Percentiles rank a stretch among this genome's conserved stretches.
Conservation (phyloP, 768 basidiomycete genomes). For the Podaxis sp. region DNA sequence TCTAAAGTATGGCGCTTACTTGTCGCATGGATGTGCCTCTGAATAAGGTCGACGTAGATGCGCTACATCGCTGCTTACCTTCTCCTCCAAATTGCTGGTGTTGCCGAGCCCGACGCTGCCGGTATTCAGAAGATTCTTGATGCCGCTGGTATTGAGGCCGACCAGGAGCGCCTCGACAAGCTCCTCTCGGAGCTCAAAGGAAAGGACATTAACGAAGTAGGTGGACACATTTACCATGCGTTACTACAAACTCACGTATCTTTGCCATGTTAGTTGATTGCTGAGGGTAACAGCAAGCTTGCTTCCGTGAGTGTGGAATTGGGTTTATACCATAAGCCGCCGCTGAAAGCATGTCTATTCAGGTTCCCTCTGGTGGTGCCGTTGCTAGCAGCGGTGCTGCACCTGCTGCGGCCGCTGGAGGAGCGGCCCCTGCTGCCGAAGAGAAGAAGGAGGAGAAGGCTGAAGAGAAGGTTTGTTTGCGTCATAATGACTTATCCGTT, state of each 20-base stretch:
- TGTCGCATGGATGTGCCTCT: background rate
- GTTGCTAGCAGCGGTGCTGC: conserved; percentile 58
- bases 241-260: conserved; percentile 9
- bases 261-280: conserved; percentile 66
- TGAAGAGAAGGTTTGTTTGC: conserved; percentile 73
- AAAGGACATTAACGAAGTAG: conserved; percentile 82
- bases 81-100: conserved; percentile 94
- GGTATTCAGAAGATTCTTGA: conserved; percentile 88
- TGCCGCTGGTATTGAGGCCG: conserved; percentile 86
- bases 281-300: conserved; percentile 90
- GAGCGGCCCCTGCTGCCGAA: conserved; percentile 65
- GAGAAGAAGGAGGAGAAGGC: conserved; percentile 89
- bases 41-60: conserved; percentile 51
- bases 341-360: conserved; percentile 1
- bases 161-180: conserved; percentile 75
- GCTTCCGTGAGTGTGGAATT: conserved; percentile 66
- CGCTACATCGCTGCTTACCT: conserved; percentile 95
- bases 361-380: conserved; percentile 93
- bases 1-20: conserved; percentile 41
- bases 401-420: conserved; percentile 50
- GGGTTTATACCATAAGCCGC: background rate
- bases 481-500: background rate
- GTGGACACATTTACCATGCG: conserved; percentile 23
- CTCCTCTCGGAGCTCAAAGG: conserved; percentile 89
- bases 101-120: conserved; percentile 77